A percentile compares a stretch with the other conserved stretches of the same genome.
Evolutionary conservation across 1,284 basidiomycete species (phyloP).

Genomic region (Puccinia coronata): DNA sequence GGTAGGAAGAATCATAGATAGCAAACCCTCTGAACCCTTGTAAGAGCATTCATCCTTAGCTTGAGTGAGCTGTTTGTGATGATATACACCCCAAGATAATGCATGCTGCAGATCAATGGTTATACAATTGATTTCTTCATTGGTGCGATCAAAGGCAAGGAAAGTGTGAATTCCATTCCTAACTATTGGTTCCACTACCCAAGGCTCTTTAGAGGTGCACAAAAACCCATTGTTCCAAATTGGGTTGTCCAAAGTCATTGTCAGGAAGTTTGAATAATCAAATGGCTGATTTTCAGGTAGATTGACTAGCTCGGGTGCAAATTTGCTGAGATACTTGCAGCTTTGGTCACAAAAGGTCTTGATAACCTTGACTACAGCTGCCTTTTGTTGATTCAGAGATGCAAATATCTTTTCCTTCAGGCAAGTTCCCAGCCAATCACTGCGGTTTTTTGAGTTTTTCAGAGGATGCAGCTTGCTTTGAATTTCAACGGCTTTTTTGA

Average conservation of each 20-base stretch:
- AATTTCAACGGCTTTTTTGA: neutral
- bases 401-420: neutral
- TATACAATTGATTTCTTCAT: neutral
- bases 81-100: neutral
- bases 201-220: neutral
- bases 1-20: no score
- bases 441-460: neutral
- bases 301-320: neutral
- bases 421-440: neutral
- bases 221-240: conserved; percentile 21
- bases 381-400: neutral
- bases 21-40: no score
- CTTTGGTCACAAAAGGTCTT: neutral
- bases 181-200: neutral
- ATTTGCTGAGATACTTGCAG: neutral
- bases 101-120: neutral
- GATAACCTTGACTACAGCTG: neutral
- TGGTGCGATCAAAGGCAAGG: neutral
- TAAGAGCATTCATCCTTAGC: no score
- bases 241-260: neutral
- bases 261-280: neutral
- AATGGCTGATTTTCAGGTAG: neutral
- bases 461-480: neutral
- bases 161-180: neutral
- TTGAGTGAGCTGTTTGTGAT: neutral